Evolutionary conservation across 495 filamentous ascomycete genomes (phyloP).

Genomic region (Aspergillus saccharolyticus): DNA sequence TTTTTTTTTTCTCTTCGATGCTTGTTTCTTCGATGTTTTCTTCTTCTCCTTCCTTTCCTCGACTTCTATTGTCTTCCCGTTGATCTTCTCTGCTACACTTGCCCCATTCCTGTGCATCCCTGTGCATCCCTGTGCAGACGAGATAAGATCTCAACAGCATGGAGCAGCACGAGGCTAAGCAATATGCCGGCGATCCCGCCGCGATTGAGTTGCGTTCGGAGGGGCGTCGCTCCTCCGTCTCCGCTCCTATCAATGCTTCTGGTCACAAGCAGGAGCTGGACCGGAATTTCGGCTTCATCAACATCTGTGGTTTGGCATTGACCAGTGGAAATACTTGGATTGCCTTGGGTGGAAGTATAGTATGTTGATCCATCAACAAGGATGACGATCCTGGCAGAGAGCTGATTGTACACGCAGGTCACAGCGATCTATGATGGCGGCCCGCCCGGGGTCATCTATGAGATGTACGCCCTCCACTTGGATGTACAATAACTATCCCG

Average conservation of each 20-base stretch:
- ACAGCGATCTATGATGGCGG: slow-evolving; percentile 15
- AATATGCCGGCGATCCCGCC: background rate
- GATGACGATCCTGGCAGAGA: background rate
- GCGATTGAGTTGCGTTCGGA: background rate
- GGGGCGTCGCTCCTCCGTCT: background rate
- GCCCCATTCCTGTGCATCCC: no score
- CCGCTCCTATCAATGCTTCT: slow-evolving; percentile 12
- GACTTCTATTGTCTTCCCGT: background rate
- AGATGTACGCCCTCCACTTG: slow-evolving; percentile 15
- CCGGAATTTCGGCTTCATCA: slow-evolving; percentile 17
- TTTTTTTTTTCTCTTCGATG: no score
- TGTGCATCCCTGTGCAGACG: background rate
- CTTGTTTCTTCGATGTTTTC: no score
- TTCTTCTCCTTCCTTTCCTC: no score
- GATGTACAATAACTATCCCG: no score
- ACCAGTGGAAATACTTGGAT: slow-evolving; percentile 19
- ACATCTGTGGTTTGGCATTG: slow-evolving; percentile 16
- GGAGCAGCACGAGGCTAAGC: slow-evolving; percentile 2
- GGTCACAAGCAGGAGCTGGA: slow-evolving; percentile 17
- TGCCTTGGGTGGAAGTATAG: slow-evolving; percentile 17
- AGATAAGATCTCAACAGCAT: background rate
- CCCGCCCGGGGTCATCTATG: slow-evolving; percentile 16
- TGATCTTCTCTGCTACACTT: background rate
- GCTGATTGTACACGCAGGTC: slow-evolving; percentile 2
- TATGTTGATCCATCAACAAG: background rate